Percentiles rank a stretch among this genome's conserved stretches.
Conservation (phyloP, 768 basidiomycete genomes). For the Boletus sp. region DNA sequence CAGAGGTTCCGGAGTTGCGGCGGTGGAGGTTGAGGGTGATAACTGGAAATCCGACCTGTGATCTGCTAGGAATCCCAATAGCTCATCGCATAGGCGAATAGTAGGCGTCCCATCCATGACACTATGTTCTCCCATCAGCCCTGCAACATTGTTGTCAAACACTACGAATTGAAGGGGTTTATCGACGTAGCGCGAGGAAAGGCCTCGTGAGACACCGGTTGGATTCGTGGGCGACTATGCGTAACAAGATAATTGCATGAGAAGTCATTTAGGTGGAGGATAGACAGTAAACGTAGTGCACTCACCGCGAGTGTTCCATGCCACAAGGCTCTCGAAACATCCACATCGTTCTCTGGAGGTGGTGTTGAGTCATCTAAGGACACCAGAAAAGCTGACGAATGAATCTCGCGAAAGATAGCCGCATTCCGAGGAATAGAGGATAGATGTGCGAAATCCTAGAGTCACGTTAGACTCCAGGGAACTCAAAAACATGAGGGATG, state of each 20-base stretch:
- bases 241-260: not conserved
- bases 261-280: not conserved
- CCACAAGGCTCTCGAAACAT: constrained; percentile 75
- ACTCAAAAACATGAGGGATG: not conserved
- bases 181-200: constrained; percentile 83
- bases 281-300: not conserved
- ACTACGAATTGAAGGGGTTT: constrained; percentile 88
- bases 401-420: constrained; percentile 64
- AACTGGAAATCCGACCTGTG: constrained; percentile 65
- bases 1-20: constrained; percentile 46
- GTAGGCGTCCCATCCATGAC: constrained; percentile 90
- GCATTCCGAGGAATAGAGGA: constrained; percentile 60
- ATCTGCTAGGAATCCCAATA: constrained; percentile 58
- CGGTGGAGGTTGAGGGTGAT: constrained; percentile 16
- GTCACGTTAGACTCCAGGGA: not conserved
- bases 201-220: constrained; percentile 37
- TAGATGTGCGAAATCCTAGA: constrained; percentile 64
- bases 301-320: constrained; percentile 64
- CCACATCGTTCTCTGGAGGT: constrained; percentile 46
- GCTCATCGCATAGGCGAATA: constrained; percentile 66
- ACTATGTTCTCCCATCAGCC: constrained; percentile 92
- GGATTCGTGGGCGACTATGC: constrained; percentile 25
- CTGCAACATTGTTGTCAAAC: constrained; percentile 77
- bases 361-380: constrained; percentile 64
- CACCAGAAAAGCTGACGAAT: constrained; percentile 84